Conservation (phyloP, 1,139 yeast genomes). For the Candida tetrigidarum region DNA sequence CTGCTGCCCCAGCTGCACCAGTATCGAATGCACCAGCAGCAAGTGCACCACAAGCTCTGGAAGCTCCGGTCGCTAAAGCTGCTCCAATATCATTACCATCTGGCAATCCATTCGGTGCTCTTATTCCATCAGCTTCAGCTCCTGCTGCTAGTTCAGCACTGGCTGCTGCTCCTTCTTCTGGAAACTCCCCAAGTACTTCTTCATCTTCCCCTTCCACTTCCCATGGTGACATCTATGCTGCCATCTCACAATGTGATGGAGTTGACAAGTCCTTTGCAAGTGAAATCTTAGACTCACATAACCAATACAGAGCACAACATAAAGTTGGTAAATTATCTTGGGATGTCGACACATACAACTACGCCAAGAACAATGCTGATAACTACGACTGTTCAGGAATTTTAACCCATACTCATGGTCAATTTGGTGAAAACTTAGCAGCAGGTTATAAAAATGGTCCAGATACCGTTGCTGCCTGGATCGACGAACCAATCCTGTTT, state of each 20-base stretch:
- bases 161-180: conserved; percentile 1
- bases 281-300: conserved; percentile 52
- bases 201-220: conserved; percentile 18
- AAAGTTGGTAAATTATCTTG: conserved; percentile 61
- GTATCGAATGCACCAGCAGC: conserved; percentile 3
- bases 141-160: conserved; percentile 5
- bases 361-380: conserved; percentile 74
- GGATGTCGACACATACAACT: conserved; percentile 63
- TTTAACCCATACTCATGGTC: conserved; percentile 77
- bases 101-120: no score
- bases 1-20: no score
- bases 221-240: conserved; percentile 22
- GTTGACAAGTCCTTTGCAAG: conserved; percentile 34
- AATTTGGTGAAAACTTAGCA: conserved; percentile 88
- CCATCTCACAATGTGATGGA: conserved; percentile 28
- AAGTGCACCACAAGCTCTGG: neutral
- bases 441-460: conserved; percentile 63
- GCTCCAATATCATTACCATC: no score
- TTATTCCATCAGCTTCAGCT: no score
- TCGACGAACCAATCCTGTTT: conserved; percentile 64
- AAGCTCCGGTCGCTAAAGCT: neutral
- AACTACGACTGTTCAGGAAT: conserved; percentile 69
- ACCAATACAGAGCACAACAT: conserved; percentile 61
- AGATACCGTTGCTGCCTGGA: conserved; percentile 81
- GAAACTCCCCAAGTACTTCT: conserved; percentile 20